Evolutionary conservation across 495 filamentous ascomycete species (phyloP), one percentile per base, ranked within the genome.

Genomic region (Penicillium mononematosum): DNA sequence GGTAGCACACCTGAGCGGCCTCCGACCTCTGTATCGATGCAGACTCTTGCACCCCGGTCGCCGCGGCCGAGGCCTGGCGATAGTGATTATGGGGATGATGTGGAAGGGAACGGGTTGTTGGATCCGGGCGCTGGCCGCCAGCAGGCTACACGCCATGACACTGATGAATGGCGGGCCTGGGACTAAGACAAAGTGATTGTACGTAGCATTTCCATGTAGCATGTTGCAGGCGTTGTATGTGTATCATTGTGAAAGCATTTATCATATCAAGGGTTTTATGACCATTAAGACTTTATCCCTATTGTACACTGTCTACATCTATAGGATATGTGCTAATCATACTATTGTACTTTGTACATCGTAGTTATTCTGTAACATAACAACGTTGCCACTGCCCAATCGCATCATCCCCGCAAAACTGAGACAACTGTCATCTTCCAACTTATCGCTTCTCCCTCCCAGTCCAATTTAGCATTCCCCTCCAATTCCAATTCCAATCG

Each of bases 1-100:
- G 77, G 41, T 83, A 88, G 61, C 20, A 75, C 80, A 43, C 70
- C 82, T 17, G 77, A 80, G 1, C 73, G 77, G 38, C 77, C 78
- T 0, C 64, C 68, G 24, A 81, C 78, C 2, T 75, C 75, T 16
- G 76, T 82, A n/a, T 82, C 79, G 4, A 78, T 81, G 75, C 78
- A 80, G 63, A 82, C 79, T 0, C 65, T 81, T 20, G 68, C 75
- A 12, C 76, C 76, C 2, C 66, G 66, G 48, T 79, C 76, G 0
- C 75, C 78, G 20, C 69, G 75, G 5, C 68, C 73, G 6, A 65
- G 76, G 34, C 77, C 75, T 38, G 76, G 74, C 1, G 77, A 79
- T 43, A 75, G 66, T 19, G 72, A 73, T 44, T 74, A 69, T 41
- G 75, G 75, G 32, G 75, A 72, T 39, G 69, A 73, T 20, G 22